Evolutionary conservation across 768 basidiomycete species (phyloP), one percentile per base, ranked within the genome.

Genomic region (Lanmaoa pseudosensibilis): DNA sequence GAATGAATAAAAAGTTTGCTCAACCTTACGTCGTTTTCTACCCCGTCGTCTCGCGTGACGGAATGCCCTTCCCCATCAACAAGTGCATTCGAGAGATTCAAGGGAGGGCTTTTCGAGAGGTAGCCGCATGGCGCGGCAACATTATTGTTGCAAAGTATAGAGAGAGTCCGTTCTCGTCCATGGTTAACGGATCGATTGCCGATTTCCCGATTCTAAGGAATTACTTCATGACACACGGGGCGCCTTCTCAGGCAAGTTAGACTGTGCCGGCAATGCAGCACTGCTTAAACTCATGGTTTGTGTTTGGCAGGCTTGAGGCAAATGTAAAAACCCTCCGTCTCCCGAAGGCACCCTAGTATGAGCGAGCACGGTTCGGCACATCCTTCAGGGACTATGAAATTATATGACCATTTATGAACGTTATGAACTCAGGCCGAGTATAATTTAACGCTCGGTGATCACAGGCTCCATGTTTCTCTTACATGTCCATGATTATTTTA

Each of bases 11-110:
- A 56, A 89, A 85, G 48, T 91, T 92, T 68, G 76, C 83, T 25
- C 81, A 86, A 59, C 90, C 90, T 16, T 92, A 92, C 74, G 84
- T 91, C 63, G 78, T 92, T 48, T 92, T 90, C 69, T 92, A 89
- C 62, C 90, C 90, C 2, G 75, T 78, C 46, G 69, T 88, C 37
- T 88, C 89, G 48, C 86, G 88, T 55, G 88, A 91, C 62, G 87
- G 86, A 39, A 88, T 87, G 85, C 81, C 87, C 15, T 92, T 92
- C 72, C 90, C 90, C 3, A 68, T 88, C 64, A 92, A 92, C 76
- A 87, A 86, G 65, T 80, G 79, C 61, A 80, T 92, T 57, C 81
- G 82, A 25, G 89, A 91, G 50, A 86, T 91, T 56, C 90, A 92
- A 70, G 87, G 83, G 21, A 68, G 70, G 34, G 68, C 72, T 19